Evolutionary conservation across 208 protist species (phyloP).

Genomic region (Herpetomonas muscarum): DNA sequence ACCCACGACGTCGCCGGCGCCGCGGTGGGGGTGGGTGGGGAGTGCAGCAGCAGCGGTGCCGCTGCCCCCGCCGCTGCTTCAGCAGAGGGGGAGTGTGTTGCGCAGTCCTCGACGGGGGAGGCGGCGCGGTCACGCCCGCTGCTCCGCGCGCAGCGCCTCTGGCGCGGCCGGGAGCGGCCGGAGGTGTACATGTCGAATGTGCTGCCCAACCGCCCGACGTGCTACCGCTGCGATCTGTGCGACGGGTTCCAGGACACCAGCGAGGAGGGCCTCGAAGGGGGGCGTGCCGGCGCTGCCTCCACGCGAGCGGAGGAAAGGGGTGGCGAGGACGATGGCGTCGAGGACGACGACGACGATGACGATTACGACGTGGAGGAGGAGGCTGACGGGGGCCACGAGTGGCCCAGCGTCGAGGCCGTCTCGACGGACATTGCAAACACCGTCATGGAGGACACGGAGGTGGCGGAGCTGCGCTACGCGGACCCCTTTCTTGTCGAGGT

Average conservation of each 20-base stretch:
- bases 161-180: conserved; percentile 4
- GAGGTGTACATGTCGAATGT: conserved; percentile 14
- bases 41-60: too few species aligned
- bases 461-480: conserved; percentile 50
- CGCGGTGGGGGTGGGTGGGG: too few species aligned
- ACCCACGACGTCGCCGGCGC: neutral
- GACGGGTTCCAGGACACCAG: conserved; percentile 23
- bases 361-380: conserved; percentile 9
- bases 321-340: conserved; percentile 5
- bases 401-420: conserved; percentile 16
- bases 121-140: too few species aligned
- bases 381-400: conserved; percentile 7
- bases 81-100: too few species aligned
- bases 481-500: conserved; percentile 65
- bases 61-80: neutral
- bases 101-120: neutral
- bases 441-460: conserved; percentile 47
- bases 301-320: neutral
- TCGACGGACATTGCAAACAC: conserved; percentile 63
- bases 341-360: conserved; percentile 26
- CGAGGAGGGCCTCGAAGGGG: neutral
- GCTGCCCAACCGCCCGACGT: conserved; percentile 22
- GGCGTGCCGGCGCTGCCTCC: neutral
- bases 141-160: conserved; percentile 1
- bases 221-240: conserved; percentile 67